Base-by-base conservation (phyloP, 2,329 filamentous ascomycete genomes). In the Penicillium sumatraense region DNA sequence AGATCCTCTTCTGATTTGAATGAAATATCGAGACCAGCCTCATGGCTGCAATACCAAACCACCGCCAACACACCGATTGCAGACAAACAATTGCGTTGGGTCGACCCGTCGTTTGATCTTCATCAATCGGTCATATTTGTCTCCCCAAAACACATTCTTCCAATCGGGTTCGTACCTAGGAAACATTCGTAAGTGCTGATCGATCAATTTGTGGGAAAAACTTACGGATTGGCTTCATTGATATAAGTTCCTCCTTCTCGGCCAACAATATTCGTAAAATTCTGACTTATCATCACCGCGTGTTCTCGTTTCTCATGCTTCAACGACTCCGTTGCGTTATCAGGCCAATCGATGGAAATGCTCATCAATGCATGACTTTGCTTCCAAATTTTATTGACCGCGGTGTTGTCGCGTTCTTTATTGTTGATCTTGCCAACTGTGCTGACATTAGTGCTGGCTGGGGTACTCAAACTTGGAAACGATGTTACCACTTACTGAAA, bases 131-230 rank as follows among this genome's bases (percentile, higher is more conserved):
- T 41, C 47, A 21, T 49, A 49, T 41, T 49, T 49, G 2, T 49
- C 35, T 16, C 47, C 47, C 47, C 47, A 49, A 16, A 49, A 49
- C 8, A 49, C 47, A 5, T 11, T 49, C 35, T 49, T n/a, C 47
- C 47, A 49, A 8, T 49, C 35, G n/a, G 47, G 47, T 13, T 49
- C 47, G 36, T 49, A 49, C 10, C 47, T 49, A 9, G 8, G n/a
- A n/a, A n/a, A 41, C 7, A 21, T 24, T 48, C 6, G 46, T 41
- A n/a, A 41, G 38, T 21, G 14, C 24, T 16, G n/a, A 41, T 24
- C 14, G 2, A 14, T 13, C 8, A 21, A 16, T 7, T n/a, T 13
- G 20, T 6, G 14, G 18, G 2, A 10, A 7, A 20, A 10, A 18
- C 40, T 44, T 44, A 44, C 40, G 40, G 40, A 27, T 44, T 44